Percentiles rank a stretch among this genome's conserved stretches.
These are phyloP conservation scores for Chrysanthemum seticuspe DNA, from an alignment of 129 eudicot species.

Conservation along the genomic window DNA sequence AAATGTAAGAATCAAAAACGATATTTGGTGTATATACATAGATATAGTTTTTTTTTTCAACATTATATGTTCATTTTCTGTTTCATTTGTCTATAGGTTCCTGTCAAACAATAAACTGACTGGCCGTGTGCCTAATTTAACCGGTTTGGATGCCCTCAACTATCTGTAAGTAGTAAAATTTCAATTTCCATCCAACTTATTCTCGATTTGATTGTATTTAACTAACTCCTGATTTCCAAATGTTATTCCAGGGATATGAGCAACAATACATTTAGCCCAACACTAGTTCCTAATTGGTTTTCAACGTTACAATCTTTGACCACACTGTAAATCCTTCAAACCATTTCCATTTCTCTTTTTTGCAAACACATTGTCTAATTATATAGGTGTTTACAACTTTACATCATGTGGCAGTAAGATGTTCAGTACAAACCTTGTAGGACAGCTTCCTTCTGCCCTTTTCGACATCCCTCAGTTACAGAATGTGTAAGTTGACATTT, in stretches of 20 bases:
- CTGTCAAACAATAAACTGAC: slow-evolving; percentile 50
- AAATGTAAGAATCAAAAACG: slow-evolving; percentile 31
- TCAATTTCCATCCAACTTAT: neutral
- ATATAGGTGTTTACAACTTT: slow-evolving; percentile 1
- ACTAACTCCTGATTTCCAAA: slow-evolving; percentile 8
- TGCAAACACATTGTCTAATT: neutral
- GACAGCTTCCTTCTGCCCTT: slow-evolving; percentile 51
- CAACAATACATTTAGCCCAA: slow-evolving; percentile 41
- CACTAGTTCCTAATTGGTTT: slow-evolving; percentile 44
- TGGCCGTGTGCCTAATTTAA: slow-evolving; percentile 49
- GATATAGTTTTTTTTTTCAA: too few species aligned
- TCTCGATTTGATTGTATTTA: neutral
- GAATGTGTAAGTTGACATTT: slow-evolving; percentile 57
- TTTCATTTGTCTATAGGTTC: slow-evolving; percentile 27
- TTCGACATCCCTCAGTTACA: slow-evolving; percentile 63
- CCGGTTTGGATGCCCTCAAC: slow-evolving; percentile 39
- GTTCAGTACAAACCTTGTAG: slow-evolving; percentile 51
- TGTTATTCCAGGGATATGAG: slow-evolving; percentile 50
- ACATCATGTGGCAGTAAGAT: slow-evolving; percentile 35
- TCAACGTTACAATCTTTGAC: slow-evolving; percentile 42
- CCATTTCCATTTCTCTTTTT: slow-evolving; percentile 2
- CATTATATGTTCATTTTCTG: neutral
- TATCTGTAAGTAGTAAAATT: slow-evolving; percentile 45
- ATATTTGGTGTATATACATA: neutral
- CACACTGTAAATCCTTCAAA: slow-evolving; percentile 40